These are phyloP conservation scores for Pilaira anomala DNA, from an alignment of 192 early-diverging fungal genomes.

Conservation along the genomic window DNA sequence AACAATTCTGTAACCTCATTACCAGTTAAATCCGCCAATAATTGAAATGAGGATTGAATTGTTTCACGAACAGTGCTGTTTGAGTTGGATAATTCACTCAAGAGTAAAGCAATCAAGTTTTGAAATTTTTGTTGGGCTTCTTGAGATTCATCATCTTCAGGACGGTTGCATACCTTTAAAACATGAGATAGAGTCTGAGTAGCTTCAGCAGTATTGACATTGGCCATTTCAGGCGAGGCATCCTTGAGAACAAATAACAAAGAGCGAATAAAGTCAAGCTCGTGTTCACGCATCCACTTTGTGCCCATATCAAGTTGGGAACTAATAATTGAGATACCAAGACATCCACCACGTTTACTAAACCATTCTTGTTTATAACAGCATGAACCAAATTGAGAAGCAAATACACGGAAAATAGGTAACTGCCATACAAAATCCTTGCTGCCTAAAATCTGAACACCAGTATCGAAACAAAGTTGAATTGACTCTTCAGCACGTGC, in stretches of 20 bases:
- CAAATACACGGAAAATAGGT: slow-evolving; percentile 74
- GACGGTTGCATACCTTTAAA: slow-evolving; percentile 64
- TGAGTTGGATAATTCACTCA: slow-evolving; percentile 89
- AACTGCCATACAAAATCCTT: slow-evolving; percentile 62
- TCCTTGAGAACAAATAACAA: slow-evolving; percentile 95
- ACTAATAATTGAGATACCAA: slow-evolving; percentile 81
- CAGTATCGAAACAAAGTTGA: slow-evolving; percentile 60
- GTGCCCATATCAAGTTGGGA: slow-evolving; percentile 81
- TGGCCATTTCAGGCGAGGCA: slow-evolving; percentile 71
- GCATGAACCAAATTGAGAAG: slow-evolving; percentile 81
- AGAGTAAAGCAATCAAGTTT: slow-evolving; percentile 73
- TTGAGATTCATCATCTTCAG: slow-evolving; percentile 49
- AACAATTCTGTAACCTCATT: slow-evolving; percentile 84
- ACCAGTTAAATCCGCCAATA: slow-evolving; percentile 76
- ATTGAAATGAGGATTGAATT: slow-evolving; percentile 75
- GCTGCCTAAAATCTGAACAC: slow-evolving; percentile 49
- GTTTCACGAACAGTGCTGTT: slow-evolving; percentile 86
- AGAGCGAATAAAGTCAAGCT: slow-evolving; percentile 91
- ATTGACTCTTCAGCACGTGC: slow-evolving; percentile 65
- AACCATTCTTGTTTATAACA: slow-evolving; percentile 91
- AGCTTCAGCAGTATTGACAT: slow-evolving; percentile 69
- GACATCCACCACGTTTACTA: slow-evolving; percentile 86
- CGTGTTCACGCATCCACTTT: slow-evolving; percentile 91
- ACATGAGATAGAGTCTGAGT: slow-evolving; percentile 71
- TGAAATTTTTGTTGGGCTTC: slow-evolving; percentile 67